Evolutionary conservation across 805 yeast species (phyloP), one percentile per base, ranked within the genome.

Genomic region (Nakazawaea laoshanensis): DNA sequence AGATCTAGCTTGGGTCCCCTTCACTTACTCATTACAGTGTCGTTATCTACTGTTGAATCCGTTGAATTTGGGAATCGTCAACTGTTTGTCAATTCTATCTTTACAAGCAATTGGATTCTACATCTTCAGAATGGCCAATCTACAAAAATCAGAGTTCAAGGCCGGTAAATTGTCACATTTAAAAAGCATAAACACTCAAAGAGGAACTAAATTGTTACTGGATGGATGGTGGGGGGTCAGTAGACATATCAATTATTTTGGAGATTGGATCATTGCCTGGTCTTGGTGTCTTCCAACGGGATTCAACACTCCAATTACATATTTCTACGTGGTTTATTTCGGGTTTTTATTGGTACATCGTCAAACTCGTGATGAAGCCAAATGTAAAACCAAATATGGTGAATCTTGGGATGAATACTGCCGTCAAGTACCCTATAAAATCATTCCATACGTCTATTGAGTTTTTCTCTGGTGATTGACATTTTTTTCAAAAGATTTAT

Each of bases 221-320:
- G 92, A 86, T 48, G 96, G 97, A 3, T 92, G 97, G 98, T 92
- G 98, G 98, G 82, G 81, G 2, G 54, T 65, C 13, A 77, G 95
- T 5, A 95, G 94, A 44, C 98, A 92, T 54, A 86, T 85, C 50
- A 92, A 92, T 52, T 92, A 92, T 57, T 69, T 88, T 38, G 98
- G 98, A 27, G 98, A 92, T 60, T 86, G 96, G 88, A 52, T 92
- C 26, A 77, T 87, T 49, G 85, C 96, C 0, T 66, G 83, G 63
- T 75, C 94, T 28, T 89, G 95, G 95, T 86, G 96, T 55, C 63
- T 92, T 42, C 79, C 95, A 7, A 85, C 96, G 2, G 95, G 95
- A 8, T 71, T 77, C 45, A 65, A 63, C 39, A 79, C 95, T 1
- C 80, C 85, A 4, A 61, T 89, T 47, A 85, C 97, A 0, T 92